Evolutionary conservation across 306 rosid species (phyloP), one percentile per base, ranked within the genome.

Genomic region (Crotalaria pallida): DNA sequence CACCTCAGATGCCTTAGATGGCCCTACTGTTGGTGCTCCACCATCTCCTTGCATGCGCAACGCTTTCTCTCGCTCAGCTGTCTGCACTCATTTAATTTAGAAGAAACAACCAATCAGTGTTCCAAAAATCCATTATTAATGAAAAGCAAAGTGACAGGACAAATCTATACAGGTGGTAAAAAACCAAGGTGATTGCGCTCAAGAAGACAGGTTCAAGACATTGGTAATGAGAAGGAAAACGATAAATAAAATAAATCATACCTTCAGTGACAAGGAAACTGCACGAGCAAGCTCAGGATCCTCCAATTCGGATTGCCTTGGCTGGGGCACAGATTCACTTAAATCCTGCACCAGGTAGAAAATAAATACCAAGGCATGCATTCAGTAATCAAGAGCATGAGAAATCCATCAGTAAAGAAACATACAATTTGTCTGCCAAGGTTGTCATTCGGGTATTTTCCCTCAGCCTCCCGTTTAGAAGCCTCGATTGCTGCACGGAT

Each of bases 401-500:
- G 38, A 64, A 69, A 31, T 66, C 67, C 81, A 56, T 16, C 65
- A 33, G 64, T 71, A 76, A 70, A 55, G 49, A 65, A 23, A 75
- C 89, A 64, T 86, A 90, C 97, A 81, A 27, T 53, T 66, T 85
- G 81, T 36, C 72, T 71, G 76, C 44, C 75, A 65, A 71, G 55
- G 60, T 71, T 70, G 48, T 82, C 86, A 76, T 75, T 81, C 24
- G 72, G 58, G 59, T 70, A 75, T 40, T 80, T 75, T 74, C 79
- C 89, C 79, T 77, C 90, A 56, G 79, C 89, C 67, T 94, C 98
- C 70, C 69, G 48, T 65, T 71, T 87, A 72, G 98, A 94, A 81
- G 97, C 97, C 74, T 90, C 97, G 55, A 94, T 90, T 67, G 97
- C 98, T 76, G 98, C 97, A 47, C 82, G 96, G 31, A 94, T 77